These are phyloP conservation scores for Fusarium austroafricanum DNA, from an alignment of 2,329 filamentous ascomycete species.

Conservation along the genomic window DNA sequence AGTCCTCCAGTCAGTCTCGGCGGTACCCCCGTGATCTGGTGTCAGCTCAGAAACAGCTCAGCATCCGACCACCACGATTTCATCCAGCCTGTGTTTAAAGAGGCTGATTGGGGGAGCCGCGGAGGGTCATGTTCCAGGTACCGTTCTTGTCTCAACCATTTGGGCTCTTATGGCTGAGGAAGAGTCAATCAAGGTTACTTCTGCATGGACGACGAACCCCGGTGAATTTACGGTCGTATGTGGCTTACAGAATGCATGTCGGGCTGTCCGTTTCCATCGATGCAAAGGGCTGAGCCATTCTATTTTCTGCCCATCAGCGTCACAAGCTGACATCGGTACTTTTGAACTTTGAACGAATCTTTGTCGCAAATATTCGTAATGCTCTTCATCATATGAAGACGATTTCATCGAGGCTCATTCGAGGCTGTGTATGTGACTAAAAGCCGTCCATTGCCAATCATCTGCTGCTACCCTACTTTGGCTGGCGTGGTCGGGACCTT, in stretches of 20 bases:
- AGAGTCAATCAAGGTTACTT: slow-evolving; percentile 30
- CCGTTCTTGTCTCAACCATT: slow-evolving; percentile 32
- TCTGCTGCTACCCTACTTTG: slow-evolving; percentile 30
- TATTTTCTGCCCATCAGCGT: slow-evolving; percentile 26
- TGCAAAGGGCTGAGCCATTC: slow-evolving; percentile 29
- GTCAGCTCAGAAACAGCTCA: slow-evolving; percentile 45
- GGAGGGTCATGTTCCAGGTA: slow-evolving; percentile 31
- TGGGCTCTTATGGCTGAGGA: slow-evolving; percentile 10
- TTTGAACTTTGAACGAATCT: neutral
- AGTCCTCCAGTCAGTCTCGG: slow-evolving; percentile 30
- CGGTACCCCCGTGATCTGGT: slow-evolving; percentile 38
- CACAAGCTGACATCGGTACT: slow-evolving; percentile 5
- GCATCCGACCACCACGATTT: slow-evolving; percentile 38
- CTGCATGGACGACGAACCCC: slow-evolving; percentile 33
- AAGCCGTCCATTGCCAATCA: slow-evolving; percentile 34
- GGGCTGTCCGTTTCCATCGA: slow-evolving; percentile 33
- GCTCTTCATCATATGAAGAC: neutral
- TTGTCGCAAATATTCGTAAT: neutral
- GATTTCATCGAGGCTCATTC: slow-evolving; percentile 19
- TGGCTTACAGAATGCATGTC: slow-evolving; percentile 37
- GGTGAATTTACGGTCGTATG: slow-evolving; percentile 29
- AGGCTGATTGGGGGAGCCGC: slow-evolving; percentile 35
- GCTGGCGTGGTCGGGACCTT: slow-evolving; percentile 42
- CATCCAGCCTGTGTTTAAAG: slow-evolving; percentile 7
- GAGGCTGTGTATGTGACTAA: slow-evolving; percentile 15